Evolutionary conservation across 345 rosid species (phyloP), one percentile per base, ranked within the genome.

Genomic region (Acer campestre): DNA sequence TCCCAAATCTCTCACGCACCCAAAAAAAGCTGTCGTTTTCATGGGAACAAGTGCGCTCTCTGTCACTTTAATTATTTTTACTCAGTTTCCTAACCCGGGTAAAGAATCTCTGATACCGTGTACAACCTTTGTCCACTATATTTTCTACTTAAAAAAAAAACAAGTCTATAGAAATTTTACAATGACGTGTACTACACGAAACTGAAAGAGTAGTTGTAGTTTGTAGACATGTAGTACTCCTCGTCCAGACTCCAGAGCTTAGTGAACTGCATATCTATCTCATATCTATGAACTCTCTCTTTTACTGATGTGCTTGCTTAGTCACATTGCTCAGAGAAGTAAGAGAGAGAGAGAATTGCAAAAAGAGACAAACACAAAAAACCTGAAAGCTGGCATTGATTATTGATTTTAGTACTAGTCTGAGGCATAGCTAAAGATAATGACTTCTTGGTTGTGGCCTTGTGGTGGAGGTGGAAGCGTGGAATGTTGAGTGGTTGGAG

Each of bases 61-160:
- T 25, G 5, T 22, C 63, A 59, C 63, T 59, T 10, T 59, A 59
- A 59, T 59, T 42, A 38, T 49, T 73, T 55, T 2, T 2, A 48
- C 66, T 70, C 75, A 81, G 68, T 77, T 82, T 74, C 79, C 58
- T 65, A 4, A 9, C 61, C 69, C 6, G 25, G 69, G 79, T 56
- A 81, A 81, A 35, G 79, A 78, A 81, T 81, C 84, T 81, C 84
- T 82, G 71, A 51, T 79, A 59, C 66, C 71, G 71, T 75, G 78
- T 14, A 1, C 42, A 49, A 22, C 51, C 20, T 4, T 53, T 23
- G 6, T 49, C 20, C 55, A 3, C 20, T 67, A 61, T 12, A 51
- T 11, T 65, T 65, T 27, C 23, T 18, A 7, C 70, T 49, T 48
- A 0, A 53, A 51, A 51, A 51, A 51, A 53, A 53, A 16, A 53